A percentile compares a stretch with the other conserved stretches of the same genome.
Evolutionary conservation across 345 rosid species (phyloP).

Genomic region (Triadica sebifera): DNA sequence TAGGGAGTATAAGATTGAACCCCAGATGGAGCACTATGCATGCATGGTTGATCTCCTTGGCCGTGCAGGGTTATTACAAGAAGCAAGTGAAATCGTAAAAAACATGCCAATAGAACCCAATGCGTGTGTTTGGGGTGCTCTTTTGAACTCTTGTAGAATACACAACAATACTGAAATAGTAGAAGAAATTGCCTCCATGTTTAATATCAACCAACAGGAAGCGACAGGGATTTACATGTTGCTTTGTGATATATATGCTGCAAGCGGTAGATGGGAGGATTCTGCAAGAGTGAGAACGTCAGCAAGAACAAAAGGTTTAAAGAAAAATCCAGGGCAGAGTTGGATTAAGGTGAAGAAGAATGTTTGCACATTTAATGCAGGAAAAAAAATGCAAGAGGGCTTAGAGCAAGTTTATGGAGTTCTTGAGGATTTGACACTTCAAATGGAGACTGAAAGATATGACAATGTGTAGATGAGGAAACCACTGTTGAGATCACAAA

Average conservation of each 20-base stretch:
- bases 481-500: too few species aligned
- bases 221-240: conserved; percentile 56
- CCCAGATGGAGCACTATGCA: conserved; percentile 67
- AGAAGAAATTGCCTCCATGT: conserved; percentile 44
- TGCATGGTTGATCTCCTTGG: conserved; percentile 73
- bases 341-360: conserved; percentile 59
- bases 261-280: conserved; percentile 64
- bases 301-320: conserved; percentile 56
- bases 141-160: conserved; percentile 67
- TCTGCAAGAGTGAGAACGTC: conserved; percentile 59
- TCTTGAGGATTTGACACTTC: conserved; percentile 34
- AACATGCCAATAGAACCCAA: conserved; percentile 63
- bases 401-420: conserved; percentile 22
- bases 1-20: conserved; percentile 40
- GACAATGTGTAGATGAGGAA: background rate
- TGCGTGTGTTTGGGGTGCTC: conserved; percentile 64
- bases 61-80: conserved; percentile 57
- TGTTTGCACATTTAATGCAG: conserved; percentile 47
- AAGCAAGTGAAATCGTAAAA: conserved; percentile 58
- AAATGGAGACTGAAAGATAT: conserved; percentile 28
- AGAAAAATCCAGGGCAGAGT: conserved; percentile 69
- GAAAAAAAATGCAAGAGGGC: conserved; percentile 22
- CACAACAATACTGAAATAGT: conserved; percentile 52
- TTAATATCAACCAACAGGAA: conserved; percentile 29
- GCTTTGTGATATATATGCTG: conserved; percentile 64